Percentiles rank a stretch among this genome's conserved stretches.
phyloP scores from a whole-genome alignment of 768 basidiomycete genomes.

The Xerocomellus amylosporus region DNA sequence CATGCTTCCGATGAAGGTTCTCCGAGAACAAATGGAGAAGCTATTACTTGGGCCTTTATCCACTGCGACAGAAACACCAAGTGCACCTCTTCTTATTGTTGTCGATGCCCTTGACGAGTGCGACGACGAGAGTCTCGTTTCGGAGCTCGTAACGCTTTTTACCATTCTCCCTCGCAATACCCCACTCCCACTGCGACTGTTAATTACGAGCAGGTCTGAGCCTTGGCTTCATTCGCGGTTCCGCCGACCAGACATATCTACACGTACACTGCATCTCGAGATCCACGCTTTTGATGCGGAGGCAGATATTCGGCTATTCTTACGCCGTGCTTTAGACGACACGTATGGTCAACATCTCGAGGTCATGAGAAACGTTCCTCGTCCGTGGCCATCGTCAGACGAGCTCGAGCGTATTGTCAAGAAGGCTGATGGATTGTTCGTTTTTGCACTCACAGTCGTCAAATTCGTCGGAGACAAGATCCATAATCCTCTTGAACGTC shows the following conservation, averaged over 20 bases:
- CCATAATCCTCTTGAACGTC: conserved; percentile 12
- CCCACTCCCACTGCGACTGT: conserved; percentile 21
- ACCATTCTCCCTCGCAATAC: conserved; percentile 12
- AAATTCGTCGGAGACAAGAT: conserved; percentile 23
- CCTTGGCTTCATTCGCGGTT: conserved; percentile 23
- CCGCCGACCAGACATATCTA: conserved; percentile 9
- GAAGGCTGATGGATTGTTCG: conserved; percentile 27
- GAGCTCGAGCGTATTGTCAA: conserved; percentile 19
- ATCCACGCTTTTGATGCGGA: conserved; percentile 27
- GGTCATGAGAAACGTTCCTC: conserved; percentile 17
- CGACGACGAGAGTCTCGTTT: conserved; percentile 24
- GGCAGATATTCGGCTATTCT: conserved; percentile 22
- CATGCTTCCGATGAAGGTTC: conserved; percentile 28
- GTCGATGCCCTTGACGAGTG: conserved; percentile 29
- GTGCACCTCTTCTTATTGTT: conserved; percentile 18
- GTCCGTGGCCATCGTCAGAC: conserved; percentile 25
- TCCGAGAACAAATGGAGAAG: conserved; percentile 30
- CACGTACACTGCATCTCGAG: conserved; percentile 11
- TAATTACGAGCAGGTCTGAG: conserved; percentile 26
- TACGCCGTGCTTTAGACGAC: conserved; percentile 17
- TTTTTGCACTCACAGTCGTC: conserved; percentile 29
- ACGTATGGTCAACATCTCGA: conserved; percentile 18
- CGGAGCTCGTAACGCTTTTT: conserved; percentile 25
- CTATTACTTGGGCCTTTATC: conserved; percentile 23
- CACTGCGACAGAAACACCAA: conserved; percentile 2